Percentiles rank a stretch among this genome's conserved stretches.
These are phyloP conservation scores for Teunomyces funiuensis DNA, from an alignment of 805 yeast genomes.

Conservation along the genomic window DNA sequence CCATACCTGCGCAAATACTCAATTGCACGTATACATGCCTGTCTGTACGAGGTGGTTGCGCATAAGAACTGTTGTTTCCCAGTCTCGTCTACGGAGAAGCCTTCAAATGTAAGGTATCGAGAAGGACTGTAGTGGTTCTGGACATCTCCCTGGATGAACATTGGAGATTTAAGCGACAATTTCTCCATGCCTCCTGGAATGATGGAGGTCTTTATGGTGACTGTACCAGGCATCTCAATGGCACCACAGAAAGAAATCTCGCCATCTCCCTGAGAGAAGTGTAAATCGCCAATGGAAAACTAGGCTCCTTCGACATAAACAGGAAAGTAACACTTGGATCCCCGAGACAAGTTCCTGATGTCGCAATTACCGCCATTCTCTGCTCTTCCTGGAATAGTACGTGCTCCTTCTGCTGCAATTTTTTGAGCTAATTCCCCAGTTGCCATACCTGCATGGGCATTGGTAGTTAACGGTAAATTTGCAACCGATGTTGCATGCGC, in stretches of 20 bases:
- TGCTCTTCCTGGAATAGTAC: conserved; percentile 54
- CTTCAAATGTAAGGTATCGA: conserved; percentile 52
- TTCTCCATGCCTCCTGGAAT: conserved; percentile 44
- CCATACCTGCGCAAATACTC: conserved; percentile 52
- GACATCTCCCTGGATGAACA: conserved; percentile 50
- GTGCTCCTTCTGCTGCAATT: conserved; percentile 45
- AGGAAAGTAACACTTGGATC: conserved; percentile 49
- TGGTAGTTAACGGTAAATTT: conserved; percentile 35
- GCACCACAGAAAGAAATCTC: conserved; percentile 57
- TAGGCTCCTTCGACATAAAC: conserved; percentile 49
- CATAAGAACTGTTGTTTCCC: conserved; percentile 48
- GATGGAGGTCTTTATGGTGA: conserved; percentile 42
- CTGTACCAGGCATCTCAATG: conserved; percentile 51
- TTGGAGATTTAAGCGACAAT: conserved; percentile 44
- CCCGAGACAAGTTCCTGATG: conserved; percentile 49
- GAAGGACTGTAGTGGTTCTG: conserved; percentile 50
- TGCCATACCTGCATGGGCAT: conserved; percentile 44
- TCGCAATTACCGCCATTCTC: conserved; percentile 58
- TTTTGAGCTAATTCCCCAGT: conserved; percentile 23
- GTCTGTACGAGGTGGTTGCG: conserved; percentile 52
- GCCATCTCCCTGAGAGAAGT: conserved; percentile 55
- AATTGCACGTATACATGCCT: conserved; percentile 48
- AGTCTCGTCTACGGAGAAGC: conserved; percentile 50
- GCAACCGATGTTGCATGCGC: conserved; percentile 38
- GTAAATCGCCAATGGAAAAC: conserved; percentile 49